Conservation (phyloP, 345 rosid genomes). For the Lumnitzera littorea region DNA sequence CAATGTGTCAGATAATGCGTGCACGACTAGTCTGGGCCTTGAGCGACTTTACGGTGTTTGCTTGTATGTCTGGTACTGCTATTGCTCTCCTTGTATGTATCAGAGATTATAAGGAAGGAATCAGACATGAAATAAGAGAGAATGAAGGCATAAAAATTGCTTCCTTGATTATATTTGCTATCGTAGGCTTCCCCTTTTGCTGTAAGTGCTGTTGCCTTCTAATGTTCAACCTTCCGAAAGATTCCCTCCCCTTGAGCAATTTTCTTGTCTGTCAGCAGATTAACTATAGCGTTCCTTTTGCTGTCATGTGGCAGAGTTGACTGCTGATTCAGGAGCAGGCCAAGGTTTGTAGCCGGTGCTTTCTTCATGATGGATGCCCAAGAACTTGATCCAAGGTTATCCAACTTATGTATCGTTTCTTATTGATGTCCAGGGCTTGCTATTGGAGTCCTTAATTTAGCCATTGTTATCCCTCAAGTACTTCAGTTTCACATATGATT, state of each 20-base stretch:
- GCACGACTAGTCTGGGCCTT: constrained; percentile 82
- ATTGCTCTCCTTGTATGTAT: constrained; percentile 65
- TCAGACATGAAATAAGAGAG: constrained; percentile 51
- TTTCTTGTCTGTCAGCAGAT: constrained; percentile 44
- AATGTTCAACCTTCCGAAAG: not conserved
- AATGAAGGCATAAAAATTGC: constrained; percentile 55
- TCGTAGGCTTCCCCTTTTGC: constrained; percentile 95
- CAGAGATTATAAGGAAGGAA: constrained; percentile 41
- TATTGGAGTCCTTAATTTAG: constrained; percentile 88
- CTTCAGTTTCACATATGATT: not conserved
- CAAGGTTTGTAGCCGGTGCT: constrained; percentile 47
- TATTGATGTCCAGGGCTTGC: constrained; percentile 68
- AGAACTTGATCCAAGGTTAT: not conserved
- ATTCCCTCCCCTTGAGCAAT: constrained; percentile 3
- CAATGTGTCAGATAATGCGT: constrained; percentile 82
- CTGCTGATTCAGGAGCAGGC: constrained; percentile 94
- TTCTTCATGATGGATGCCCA: not conserved
- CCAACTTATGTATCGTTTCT: not conserved
- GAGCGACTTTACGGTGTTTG: constrained; percentile 80
- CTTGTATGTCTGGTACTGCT: constrained; percentile 78
- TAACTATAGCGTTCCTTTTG: constrained; percentile 86
- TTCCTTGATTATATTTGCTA: constrained; percentile 67
- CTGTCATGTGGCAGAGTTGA: constrained; percentile 80
- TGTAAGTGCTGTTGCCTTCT: constrained; percentile 34
- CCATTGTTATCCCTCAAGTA: constrained; percentile 92